Conservation (phyloP, 139 green algal species). For the Picochlorum sp. region DNA sequence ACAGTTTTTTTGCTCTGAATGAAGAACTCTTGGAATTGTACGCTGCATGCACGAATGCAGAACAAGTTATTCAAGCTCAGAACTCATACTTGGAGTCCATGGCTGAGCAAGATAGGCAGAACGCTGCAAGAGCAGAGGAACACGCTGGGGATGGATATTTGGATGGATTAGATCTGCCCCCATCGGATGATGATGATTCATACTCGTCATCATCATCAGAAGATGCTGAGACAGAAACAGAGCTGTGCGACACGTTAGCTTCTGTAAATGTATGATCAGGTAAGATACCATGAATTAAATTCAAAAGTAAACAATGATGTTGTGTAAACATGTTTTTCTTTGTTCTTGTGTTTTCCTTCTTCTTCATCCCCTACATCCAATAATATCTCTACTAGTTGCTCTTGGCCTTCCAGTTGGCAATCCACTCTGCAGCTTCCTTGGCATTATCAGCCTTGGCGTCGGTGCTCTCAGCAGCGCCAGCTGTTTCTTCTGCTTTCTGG, state of each 20-base stretch:
- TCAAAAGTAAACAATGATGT: too few relatives aligned
- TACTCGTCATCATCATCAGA: not conserved
- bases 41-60: slow-evolving; percentile 53
- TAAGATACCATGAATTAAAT: not conserved
- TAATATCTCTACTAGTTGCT: slow-evolving; percentile 5
- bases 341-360: not conserved
- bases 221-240: slow-evolving; percentile 6
- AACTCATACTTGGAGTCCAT: slow-evolving; percentile 41
- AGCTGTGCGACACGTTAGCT: not conserved
- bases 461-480: not conserved
- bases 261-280: not conserved
- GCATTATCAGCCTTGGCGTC: slow-evolving; percentile 8
- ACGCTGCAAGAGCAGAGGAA: not conserved
- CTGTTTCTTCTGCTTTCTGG: not conserved
- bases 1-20: slow-evolving; percentile 87
- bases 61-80: slow-evolving; percentile 77
- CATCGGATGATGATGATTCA: slow-evolving; percentile 21
- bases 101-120: not conserved
- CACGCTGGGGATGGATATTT: slow-evolving; percentile 30
- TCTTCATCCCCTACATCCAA: not conserved
- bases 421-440: slow-evolving; percentile 21
- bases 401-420: slow-evolving; percentile 8
- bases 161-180: slow-evolving; percentile 30
- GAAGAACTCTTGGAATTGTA: slow-evolving; percentile 77
- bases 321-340: too few relatives aligned